These are phyloP conservation scores for Sugiyamaella pinicola DNA, from an alignment of 1,139 yeast species.

Conservation along the genomic window DNA sequence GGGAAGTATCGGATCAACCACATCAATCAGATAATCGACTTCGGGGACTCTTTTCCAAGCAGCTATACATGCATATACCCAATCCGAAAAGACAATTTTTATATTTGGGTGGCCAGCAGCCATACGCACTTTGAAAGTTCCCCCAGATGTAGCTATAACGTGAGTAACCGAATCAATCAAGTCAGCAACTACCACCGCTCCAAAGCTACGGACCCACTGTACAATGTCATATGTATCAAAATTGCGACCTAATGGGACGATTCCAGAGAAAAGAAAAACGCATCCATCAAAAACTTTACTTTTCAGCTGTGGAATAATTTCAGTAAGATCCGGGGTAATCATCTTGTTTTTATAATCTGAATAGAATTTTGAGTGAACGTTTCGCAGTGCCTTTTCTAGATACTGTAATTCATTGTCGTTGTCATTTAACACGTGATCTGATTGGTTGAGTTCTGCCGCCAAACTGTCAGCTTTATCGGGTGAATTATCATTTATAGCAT, in stretches of 20 bases:
- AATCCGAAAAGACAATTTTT: slow-evolving; percentile 85
- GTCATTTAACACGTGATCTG: slow-evolving; percentile 60
- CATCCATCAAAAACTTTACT: slow-evolving; percentile 65
- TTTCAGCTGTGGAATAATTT: slow-evolving; percentile 74
- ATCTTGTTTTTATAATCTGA: slow-evolving; percentile 41
- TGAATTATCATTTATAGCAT: slow-evolving; percentile 1
- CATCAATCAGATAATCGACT: slow-evolving; percentile 55
- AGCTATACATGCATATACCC: slow-evolving; percentile 87
- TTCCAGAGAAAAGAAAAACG: slow-evolving; percentile 79
- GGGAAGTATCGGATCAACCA: slow-evolving; percentile 17
- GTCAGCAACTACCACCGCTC: slow-evolving; percentile 80
- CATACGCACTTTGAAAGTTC: slow-evolving; percentile 78
- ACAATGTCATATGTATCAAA: slow-evolving; percentile 75
- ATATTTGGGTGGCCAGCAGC: slow-evolving; percentile 49
- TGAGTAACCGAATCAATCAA: slow-evolving; percentile 80
- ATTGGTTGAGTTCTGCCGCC: slow-evolving; percentile 18
- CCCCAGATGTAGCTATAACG: slow-evolving; percentile 76
- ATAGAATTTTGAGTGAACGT: slow-evolving; percentile 71
- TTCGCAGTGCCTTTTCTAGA: slow-evolving; percentile 62
- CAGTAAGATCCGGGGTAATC: slow-evolving; percentile 39
- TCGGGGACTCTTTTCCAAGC: slow-evolving; percentile 76
- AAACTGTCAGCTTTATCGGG: slow-evolving; percentile 6
- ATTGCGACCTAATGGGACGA: slow-evolving; percentile 76
- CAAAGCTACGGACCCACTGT: slow-evolving; percentile 89
- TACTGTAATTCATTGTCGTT: slow-evolving; percentile 76